Percentiles rank a stretch among this genome's conserved stretches.
Evolutionary conservation across 768 basidiomycete genomes (phyloP).

Genomic region (Xerocomellus chrysenteron): DNA sequence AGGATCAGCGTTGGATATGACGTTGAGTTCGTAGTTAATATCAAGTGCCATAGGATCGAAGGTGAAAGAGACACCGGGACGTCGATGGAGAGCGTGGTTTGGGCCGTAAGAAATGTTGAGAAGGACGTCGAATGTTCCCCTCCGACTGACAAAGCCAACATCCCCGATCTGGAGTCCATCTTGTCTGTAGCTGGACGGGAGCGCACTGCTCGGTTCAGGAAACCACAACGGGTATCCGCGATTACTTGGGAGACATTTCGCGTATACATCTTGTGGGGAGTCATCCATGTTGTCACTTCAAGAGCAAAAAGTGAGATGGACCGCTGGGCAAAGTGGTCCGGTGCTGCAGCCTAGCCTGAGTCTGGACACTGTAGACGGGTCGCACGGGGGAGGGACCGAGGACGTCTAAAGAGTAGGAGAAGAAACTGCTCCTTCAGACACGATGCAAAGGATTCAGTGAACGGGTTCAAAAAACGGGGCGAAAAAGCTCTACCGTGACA

Average conservation of each 20-base stretch:
- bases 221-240: conserved; percentile 33
- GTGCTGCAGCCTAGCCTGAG: no score
- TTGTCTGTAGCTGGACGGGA: conserved; percentile 22
- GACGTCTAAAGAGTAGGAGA: no score
- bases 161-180: conserved; percentile 35
- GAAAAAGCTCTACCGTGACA: no score
- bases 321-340: no score
- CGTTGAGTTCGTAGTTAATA: not conserved
- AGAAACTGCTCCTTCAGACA: no score
- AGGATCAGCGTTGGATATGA: not conserved
- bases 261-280: conserved; percentile 6
- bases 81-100: not conserved
- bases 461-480: no score
- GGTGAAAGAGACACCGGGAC: not conserved
- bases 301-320: no score
- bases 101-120: conserved; percentile 29
- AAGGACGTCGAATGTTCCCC: conserved; percentile 30
- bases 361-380: no score
- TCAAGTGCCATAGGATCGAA: not conserved
- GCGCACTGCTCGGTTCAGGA: conserved; percentile 23
- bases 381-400: no score
- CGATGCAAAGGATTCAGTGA: no score
- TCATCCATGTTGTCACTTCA: not conserved
- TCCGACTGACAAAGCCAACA: conserved; percentile 27
- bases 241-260: conserved; percentile 1